phyloP scores from a whole-genome alignment of 495 filamentous ascomycete genomes.

The Symbiotaphrina buchneri region DNA sequence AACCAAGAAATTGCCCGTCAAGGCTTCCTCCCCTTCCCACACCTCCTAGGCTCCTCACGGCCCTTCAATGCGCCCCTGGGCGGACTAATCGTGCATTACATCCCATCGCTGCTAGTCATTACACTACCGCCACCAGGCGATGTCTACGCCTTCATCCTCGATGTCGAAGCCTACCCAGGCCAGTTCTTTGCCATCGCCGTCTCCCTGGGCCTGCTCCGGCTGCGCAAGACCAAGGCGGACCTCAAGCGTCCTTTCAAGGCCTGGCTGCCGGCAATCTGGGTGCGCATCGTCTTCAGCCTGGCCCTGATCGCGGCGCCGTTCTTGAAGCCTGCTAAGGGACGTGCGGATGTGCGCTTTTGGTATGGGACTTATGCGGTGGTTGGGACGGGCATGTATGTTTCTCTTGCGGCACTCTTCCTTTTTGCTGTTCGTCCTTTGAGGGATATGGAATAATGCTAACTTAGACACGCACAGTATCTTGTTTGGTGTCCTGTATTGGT shows the following conservation, averaged over 20 bases:
- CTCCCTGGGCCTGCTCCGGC: background rate
- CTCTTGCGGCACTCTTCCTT: too few relatives aligned
- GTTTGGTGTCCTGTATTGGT: constrained; percentile 14
- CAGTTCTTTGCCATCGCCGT: background rate
- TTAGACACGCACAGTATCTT: too few relatives aligned
- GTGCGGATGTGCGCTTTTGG: constrained; percentile 15
- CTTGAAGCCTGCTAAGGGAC: constrained; percentile 13
- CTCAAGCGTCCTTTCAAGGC: constrained; percentile 4
- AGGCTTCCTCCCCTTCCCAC: background rate
- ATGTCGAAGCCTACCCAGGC: background rate
- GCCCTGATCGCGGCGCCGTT: constrained; percentile 20
- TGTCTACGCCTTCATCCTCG: constrained; percentile 4
- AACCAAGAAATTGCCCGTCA: background rate
- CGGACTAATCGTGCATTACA: background rate
- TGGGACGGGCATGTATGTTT: constrained; percentile 13
- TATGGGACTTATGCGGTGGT: constrained; percentile 17
- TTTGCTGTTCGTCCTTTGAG: too few relatives aligned
- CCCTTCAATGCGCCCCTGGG: constrained; percentile 4
- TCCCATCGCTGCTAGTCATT: background rate
- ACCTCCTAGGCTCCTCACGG: background rate
- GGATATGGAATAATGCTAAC: too few relatives aligned
- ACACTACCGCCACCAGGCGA: background rate
- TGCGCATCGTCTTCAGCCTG: constrained; percentile 15
- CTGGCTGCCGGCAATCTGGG: constrained; percentile 11
- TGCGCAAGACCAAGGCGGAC: background rate